Evolutionary conservation across 2,329 filamentous ascomycete species (phyloP), one percentile per base, ranked within the genome.

Genomic region (Ascomycota sp.): DNA sequence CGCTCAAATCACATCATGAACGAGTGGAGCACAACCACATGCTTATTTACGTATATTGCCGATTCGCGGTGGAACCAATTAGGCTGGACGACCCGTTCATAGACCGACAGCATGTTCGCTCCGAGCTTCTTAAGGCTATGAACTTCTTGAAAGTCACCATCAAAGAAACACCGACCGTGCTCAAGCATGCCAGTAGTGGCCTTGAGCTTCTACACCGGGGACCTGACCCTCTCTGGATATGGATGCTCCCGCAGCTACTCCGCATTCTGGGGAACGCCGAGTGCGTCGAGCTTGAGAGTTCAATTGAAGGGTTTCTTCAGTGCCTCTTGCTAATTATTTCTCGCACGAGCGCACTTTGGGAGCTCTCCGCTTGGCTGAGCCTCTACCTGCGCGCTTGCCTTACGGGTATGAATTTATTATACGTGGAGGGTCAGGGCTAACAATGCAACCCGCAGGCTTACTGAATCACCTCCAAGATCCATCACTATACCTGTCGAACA

Each of bases 11-110:
- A 9, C 47, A 61, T 2, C 68, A 75, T 40, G 72, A 78, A 31
- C 73, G 77, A 41, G 55, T 78, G 31, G 66, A 74, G 33, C 74
- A 91, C 49, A 86, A 91, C 43, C 76, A 83, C 45, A 78, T 83
- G 54, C 66, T 93, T 33, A 74, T 92, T 34, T 83, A 79, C 47
- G 77, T 92, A 40, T 78, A 89, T 43, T 65, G 76, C 33, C 75
- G 79, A 47, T 78, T 81, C 37, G 77, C 82, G 16, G 60, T 93
- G 9, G 77, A 83, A 42, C 64, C 64, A 31, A 61, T 79, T 32
- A 64, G 65, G 41, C 63, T 68, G 47, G 69, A 82, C 44, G 70
- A 83, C 43, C 72, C 71, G 2, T 78, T 83, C 48, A 62, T 70
- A 37, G 58, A 70, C 40, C 56, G 53, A 34, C 59, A 62, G 27